Percentiles rank a stretch among this genome's conserved stretches.
Evolutionary conservation across 2,329 filamentous ascomycete genomes (phyloP).

Genomic region (Sclerotinia glacialis): DNA sequence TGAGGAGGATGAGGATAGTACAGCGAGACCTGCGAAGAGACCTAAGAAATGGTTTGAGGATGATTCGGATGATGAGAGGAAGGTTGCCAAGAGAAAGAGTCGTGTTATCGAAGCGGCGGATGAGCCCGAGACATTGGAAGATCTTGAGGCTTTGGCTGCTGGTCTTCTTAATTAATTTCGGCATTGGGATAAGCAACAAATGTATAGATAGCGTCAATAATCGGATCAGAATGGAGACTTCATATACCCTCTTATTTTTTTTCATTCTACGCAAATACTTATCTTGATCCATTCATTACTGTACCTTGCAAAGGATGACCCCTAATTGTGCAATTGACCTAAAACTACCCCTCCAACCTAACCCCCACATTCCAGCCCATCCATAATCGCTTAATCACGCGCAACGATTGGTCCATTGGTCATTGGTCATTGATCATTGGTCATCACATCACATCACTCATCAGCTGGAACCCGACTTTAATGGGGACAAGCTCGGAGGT

Average conservation of each 20-base stretch:
- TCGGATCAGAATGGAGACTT: constrained; percentile 6
- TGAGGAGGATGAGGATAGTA: constrained; percentile 53
- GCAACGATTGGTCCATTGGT: neutral
- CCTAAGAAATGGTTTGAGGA: constrained; percentile 79
- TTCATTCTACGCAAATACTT: neutral
- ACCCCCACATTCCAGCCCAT: neutral
- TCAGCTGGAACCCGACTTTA: neutral
- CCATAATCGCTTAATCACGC: neutral
- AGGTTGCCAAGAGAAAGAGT: constrained; percentile 47
- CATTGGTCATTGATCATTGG: no score
- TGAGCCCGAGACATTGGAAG: constrained; percentile 75
- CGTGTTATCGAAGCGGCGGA: constrained; percentile 60
- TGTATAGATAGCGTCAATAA: constrained; percentile 12
- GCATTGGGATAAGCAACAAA: neutral
- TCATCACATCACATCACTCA: no score
- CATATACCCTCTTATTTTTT: constrained; percentile 6
- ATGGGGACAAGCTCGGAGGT: neutral
- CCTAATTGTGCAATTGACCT: neutral
- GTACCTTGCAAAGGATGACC: neutral
- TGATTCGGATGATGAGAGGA: constrained; percentile 51
- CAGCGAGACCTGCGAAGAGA: constrained; percentile 59
- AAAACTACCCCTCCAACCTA: constrained; percentile 20
- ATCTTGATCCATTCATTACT: neutral
- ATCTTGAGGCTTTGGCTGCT: constrained; percentile 73
- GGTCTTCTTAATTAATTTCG: constrained; percentile 57